Evolutionary conservation across 2,329 filamentous ascomycete genomes (phyloP).

Genomic region (Sarocladium brachiariae): DNA sequence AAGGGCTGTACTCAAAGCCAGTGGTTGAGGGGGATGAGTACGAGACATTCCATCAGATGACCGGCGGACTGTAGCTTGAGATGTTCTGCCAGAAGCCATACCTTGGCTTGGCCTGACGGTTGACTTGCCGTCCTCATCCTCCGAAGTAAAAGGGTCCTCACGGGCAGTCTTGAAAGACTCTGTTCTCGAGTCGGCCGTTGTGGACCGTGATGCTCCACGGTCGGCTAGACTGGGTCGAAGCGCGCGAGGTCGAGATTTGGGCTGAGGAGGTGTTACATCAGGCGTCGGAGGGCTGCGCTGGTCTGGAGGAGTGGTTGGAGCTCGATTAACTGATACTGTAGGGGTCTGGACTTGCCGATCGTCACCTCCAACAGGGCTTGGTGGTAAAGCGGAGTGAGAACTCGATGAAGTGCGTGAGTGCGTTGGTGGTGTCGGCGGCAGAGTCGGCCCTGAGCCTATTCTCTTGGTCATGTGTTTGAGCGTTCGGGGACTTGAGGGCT

Average conservation of each 20-base stretch:
- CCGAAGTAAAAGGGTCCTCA: slow-evolving; percentile 57
- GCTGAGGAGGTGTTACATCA: slow-evolving; percentile 65
- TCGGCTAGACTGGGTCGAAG: slow-evolving; percentile 42
- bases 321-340: slow-evolving; percentile 7
- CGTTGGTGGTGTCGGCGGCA: slow-evolving; percentile 57
- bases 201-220: slow-evolving; percentile 44
- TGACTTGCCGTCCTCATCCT: slow-evolving; percentile 45
- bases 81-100: slow-evolving; percentile 33
- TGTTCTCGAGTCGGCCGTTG: slow-evolving; percentile 52
- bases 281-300: slow-evolving; percentile 66
- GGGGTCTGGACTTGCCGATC: not conserved
- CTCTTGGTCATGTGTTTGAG: slow-evolving; percentile 35
- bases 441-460: slow-evolving; percentile 38
- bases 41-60: slow-evolving; percentile 19
- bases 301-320: slow-evolving; percentile 55
- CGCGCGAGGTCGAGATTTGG: slow-evolving; percentile 32
- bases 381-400: slow-evolving; percentile 36
- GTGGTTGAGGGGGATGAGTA: slow-evolving; percentile 19
- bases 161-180: slow-evolving; percentile 68
- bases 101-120: slow-evolving; percentile 29
- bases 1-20: slow-evolving; percentile 35
- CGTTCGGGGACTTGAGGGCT: slow-evolving; percentile 30
- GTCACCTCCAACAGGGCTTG: slow-evolving; percentile 32
- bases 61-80: slow-evolving; percentile 37
- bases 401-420: slow-evolving; percentile 53